Base-by-base conservation (phyloP, 306 rosid genomes). In the Vigna nakashimae region DNA sequence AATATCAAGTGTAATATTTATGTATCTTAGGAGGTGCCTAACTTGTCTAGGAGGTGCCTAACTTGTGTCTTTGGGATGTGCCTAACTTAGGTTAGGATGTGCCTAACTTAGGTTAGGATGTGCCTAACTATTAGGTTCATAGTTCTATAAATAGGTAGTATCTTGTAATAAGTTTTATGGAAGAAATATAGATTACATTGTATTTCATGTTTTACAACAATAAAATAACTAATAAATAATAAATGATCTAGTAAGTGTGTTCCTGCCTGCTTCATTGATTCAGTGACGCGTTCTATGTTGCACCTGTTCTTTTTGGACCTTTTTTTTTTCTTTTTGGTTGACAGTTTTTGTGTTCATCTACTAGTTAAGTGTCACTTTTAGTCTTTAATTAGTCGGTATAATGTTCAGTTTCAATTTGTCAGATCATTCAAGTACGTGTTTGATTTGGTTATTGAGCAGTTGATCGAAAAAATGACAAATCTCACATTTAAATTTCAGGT, bases 401-500 rank as follows among this genome's bases (percentile, higher is more conserved):
- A 13, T 60, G 9, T 60, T 48, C 30, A 74, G 71, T 7, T 60
- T 17, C 26, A 22, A 74, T 60, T 74, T 60, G 7, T 22, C 38
- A 11, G 40, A 69, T 46, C 45, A 43, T 64, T 78, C 40, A 53
- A n/a, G 3, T 9, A 43, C 14, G 62, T 62, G 38, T 57, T 66
- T 70, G 49, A 56, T 62, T 74, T 52, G 76, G 64, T 53, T 66
- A 38, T 32, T 53, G 53, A 50, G 53, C 7, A 16, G 56, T 76
- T 58, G 68, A 9, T 20, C 59, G 15, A 38, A 79, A 26, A 79
- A 76, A 67, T 69, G 43, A 79, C n/a, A 79, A 76, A 67, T 69
- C 85, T 82, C 51, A 83, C 72, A 76, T 77, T 50, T 36, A 53
- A 83, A 80, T 88, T 55, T 66, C 88, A 94, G 98, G 98, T 94